Evolutionary conservation across 1,139 yeast genomes (phyloP).

Genomic region (Sugiyamaella castrensis): DNA sequence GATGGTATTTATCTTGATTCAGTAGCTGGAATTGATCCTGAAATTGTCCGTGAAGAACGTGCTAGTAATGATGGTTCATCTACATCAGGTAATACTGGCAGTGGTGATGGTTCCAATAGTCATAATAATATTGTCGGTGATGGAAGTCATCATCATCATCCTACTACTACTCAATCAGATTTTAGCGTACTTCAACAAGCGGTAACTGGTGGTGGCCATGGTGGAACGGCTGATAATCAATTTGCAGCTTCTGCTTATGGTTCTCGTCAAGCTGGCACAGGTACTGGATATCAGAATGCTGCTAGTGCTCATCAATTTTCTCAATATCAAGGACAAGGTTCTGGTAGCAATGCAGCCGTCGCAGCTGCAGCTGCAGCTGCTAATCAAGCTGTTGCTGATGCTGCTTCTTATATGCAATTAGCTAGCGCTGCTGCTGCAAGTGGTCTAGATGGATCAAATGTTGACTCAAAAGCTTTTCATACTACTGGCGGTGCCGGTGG

Average conservation of each 20-base stretch:
- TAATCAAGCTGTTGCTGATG: no score
- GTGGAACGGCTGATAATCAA: constrained; percentile 7
- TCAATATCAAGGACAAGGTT: constrained; percentile 4
- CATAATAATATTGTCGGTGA: constrained; percentile 1
- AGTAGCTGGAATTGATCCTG: constrained; percentile 36
- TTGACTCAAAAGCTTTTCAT: not conserved
- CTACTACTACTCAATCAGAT: not conserved
- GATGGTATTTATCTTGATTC: constrained; percentile 17
- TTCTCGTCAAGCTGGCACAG: not conserved
- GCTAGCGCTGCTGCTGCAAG: constrained; percentile 9
- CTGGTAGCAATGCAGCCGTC: constrained; percentile 6
- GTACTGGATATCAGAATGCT: not conserved
- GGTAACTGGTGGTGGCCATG: constrained; percentile 10
- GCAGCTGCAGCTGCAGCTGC: constrained; percentile 12
- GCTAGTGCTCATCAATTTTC: constrained; percentile 10
- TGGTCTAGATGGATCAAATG: not conserved
- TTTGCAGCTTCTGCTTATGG: constrained; percentile 10
- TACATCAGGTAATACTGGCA: not conserved
- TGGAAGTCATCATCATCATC: constrained; percentile 5
- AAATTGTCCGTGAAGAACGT: constrained; percentile 30
- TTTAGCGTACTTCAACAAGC: constrained; percentile 13
- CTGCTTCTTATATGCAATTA: constrained; percentile 17
- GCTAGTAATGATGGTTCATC: constrained; percentile 6
- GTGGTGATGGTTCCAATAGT: not conserved
- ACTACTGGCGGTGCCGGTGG: not conserved